phyloP scores from a whole-genome alignment of 164 flowering plant species.

The Annona cherimola region DNA sequence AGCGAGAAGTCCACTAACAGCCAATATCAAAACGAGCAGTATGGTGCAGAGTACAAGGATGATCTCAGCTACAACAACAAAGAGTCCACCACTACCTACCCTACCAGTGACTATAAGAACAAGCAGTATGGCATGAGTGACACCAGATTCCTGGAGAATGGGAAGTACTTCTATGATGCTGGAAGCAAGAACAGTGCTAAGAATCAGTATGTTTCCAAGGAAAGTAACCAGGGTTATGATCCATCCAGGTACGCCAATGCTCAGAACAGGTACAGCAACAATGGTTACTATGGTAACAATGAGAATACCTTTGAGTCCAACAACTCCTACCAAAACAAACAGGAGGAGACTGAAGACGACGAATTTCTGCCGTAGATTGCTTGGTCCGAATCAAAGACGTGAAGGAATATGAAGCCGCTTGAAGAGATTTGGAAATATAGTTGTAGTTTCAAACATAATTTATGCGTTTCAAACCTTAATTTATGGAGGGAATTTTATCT shows the following conservation, averaged over 20 bases:
- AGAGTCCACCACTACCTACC: constrained; percentile 10
- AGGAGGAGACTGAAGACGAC: constrained; percentile 18
- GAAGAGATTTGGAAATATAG: not conserved
- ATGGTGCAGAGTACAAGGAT: not conserved
- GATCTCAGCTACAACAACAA: constrained; percentile 6
- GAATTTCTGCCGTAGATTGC: constrained; percentile 20
- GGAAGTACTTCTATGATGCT: constrained; percentile 43
- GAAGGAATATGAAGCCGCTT: not conserved
- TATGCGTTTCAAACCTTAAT: not conserved
- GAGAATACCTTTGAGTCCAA: constrained; percentile 19
- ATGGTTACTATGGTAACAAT: constrained; percentile 6
- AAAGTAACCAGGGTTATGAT: not conserved
- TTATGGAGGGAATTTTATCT: not conserved
- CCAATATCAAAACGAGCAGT: not conserved
- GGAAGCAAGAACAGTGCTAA: constrained; percentile 5
- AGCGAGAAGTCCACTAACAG: constrained; percentile 11
- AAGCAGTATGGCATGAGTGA: constrained; percentile 45
- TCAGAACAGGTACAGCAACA: constrained; percentile 15
- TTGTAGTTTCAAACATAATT: not conserved
- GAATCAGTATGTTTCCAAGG: constrained; percentile 10
- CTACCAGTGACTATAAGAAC: not conserved
- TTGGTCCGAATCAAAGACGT: not conserved
- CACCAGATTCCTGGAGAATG: constrained; percentile 46
- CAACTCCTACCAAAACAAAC: constrained; percentile 18
- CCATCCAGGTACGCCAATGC: not conserved